Evolutionary conservation across 331 rosid genomes (phyloP), one percentile per base, ranked within the genome.

Genomic region (Malus hybrid): DNA sequence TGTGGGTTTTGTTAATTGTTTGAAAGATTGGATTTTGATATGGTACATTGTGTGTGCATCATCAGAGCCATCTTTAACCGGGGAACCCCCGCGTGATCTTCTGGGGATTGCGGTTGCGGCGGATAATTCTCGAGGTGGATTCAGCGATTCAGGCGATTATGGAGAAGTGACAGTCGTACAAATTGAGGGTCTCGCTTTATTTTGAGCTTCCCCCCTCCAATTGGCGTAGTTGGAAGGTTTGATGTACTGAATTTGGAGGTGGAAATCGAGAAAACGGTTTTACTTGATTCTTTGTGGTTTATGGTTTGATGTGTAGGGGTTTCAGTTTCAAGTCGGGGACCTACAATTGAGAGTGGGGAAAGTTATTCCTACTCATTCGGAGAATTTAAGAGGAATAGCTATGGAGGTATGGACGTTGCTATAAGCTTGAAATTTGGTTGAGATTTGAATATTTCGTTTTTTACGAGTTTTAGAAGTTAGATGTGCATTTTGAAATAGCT

Each of bases 131-230:
- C 2, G 97, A 94, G 78, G 97, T 91, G 9, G 96, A 80, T 46
- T 81, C 79, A 0, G 18, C 88, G 0, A 93, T 91, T 77, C 85
- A 87, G 78, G 79, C 79, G 16, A 88, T 94, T 32, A 92, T 92
- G 97, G 99, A 94, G 85, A 94, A 92, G 52, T 77, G 90, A 73
- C 99, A 94, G 89, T 94, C 99, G 32, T 94, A 92, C 80, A 88
- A 88, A 81, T 82, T 86, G 55, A 91, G 86, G 68, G 86, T 91
- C 22, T 86, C 93, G 0, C 95, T 94, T 60, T 78, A 87, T 87
- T 92, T 94, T 55, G 99, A 93, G 91, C 93, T 93, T 10, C 2
- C 33, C 50, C 32, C 33, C 3, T 42, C 12, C 34, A 61, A 5
- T 66, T 6, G 7, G 52, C 24, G 42, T 52, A 22, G 27, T 36